Base-by-base conservation (phyloP, 169 alveolate species). In the Sarcocystis neurona region DNA sequence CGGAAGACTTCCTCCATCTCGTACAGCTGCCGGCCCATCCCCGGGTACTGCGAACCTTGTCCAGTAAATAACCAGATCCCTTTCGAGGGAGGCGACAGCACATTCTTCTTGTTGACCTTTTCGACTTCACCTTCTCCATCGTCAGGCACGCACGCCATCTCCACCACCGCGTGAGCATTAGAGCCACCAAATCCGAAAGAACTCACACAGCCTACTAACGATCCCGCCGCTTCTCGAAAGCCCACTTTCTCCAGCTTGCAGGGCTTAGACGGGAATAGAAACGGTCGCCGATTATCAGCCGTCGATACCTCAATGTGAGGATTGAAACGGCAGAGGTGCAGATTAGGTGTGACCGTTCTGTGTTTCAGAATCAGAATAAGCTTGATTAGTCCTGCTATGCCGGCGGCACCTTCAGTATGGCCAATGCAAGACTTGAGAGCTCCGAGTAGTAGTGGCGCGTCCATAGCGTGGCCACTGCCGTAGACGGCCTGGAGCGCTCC, bases 331-430 rank as follows among this genome's bases (percentile, higher is more conserved):
- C 87, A 91, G 72, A 94, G 78, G 44, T 91, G 94, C 60, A 94
- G 90, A 88, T 91, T 91, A 12, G 95, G 96, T 2, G 96, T 92
- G 46, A 87, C 92, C 48, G 39, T 82, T 30, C 93, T 92, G 79
- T 92, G 89, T 44, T 86, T 84, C 23, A 92, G 85, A 12, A 88
- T 48, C 30, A 92, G 90, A 37, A 93, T 77, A 8, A 87, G 91
- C 80, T 92, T 92, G 84, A 92, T 85, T 46, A 92, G 66, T 3
- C 95, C 95, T 30, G 95, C 93, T 58, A 92, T 90, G 12, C 95
- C 95, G n/a, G 94, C 93, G 32, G 95, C 94, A 56, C 95, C 95
- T 63, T 90, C 94, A 32, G 91, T 32, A 74, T 91, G 94, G 10
- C 94, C 94, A n/a, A 91, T 89, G 82, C 85, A 86, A 41, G 92